phyloP scores from a whole-genome alignment of 176 grass and related monocot genomes.

The Carex kokanica region DNA sequence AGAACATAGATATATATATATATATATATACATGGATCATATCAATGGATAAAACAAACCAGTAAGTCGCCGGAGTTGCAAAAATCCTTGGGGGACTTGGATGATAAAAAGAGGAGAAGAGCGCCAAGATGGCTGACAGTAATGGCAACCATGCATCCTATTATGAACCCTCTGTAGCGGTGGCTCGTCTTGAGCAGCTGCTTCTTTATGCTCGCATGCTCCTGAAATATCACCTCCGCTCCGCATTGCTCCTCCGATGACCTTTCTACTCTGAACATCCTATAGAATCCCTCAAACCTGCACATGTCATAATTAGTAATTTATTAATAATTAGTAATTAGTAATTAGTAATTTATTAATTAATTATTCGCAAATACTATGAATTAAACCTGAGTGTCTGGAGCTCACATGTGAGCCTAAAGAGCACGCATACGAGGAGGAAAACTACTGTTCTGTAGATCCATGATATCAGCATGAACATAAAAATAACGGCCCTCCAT shows the following conservation, averaged over 20 bases:
- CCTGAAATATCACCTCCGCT: slow-evolving; percentile 42
- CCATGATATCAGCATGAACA: slow-evolving; percentile 65
- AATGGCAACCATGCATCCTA: slow-evolving; percentile 67
- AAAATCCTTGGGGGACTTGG: slow-evolving; percentile 64
- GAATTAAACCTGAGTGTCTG: slow-evolving; percentile 81
- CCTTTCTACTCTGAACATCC: slow-evolving; percentile 66
- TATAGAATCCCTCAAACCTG: slow-evolving; percentile 70
- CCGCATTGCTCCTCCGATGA: neutral
- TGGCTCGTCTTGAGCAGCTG: slow-evolving; percentile 74
- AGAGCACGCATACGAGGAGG: slow-evolving; percentile 86
- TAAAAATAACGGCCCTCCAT: slow-evolving; percentile 46
- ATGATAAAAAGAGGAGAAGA: slow-evolving; percentile 54
- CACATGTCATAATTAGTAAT: neutral
- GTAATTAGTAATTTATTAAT: neutral
- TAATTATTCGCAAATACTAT: slow-evolving; percentile 6
- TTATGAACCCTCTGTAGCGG: slow-evolving; percentile 70
- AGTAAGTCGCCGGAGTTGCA: slow-evolving; percentile 74
- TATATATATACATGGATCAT: too few relatives aligned
- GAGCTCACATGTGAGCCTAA: slow-evolving; percentile 95
- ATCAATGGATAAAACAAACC: neutral
- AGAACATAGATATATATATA: too few relatives aligned
- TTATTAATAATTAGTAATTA: neutral
- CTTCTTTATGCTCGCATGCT: slow-evolving; percentile 64
- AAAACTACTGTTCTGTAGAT: slow-evolving; percentile 81
- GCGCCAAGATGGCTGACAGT: slow-evolving; percentile 73